Evolutionary conservation across 2,329 filamentous ascomycete genomes (phyloP).

Genomic region (Stromatinia cepivora): DNA sequence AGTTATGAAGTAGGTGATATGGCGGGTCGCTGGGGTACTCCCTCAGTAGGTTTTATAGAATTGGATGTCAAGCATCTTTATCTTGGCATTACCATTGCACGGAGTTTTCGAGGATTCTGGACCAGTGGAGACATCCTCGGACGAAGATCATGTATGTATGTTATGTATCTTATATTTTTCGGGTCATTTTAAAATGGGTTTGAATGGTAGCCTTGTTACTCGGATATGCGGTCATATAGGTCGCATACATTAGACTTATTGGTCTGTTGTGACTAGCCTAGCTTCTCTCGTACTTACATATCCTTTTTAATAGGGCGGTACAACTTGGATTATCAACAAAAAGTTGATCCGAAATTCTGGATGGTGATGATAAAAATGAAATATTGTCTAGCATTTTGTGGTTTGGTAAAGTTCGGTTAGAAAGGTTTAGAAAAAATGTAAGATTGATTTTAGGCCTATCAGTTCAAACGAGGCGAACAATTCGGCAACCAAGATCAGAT

Average conservation of each 20-base stretch:
- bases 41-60: background rate
- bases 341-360: background rate
- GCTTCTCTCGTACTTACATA: background rate
- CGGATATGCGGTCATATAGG: conserved; percentile 7
- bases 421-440: background rate
- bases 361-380: conserved; percentile 7
- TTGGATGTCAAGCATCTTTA: conserved; percentile 7
- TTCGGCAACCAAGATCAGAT: conserved; percentile 21
- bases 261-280: conserved; percentile 6
- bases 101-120: conserved; percentile 1
- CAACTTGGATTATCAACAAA: background rate
- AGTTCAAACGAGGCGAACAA: conserved; percentile 22
- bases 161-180: conserved; percentile 1
- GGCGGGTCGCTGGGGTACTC: background rate
- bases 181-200: conserved; percentile 1
- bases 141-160: conserved; percentile 14
- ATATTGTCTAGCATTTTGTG: conserved; percentile 6
- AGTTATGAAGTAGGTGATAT: background rate
- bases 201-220: conserved; percentile 17
- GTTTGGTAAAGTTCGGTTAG: conserved; percentile 1
- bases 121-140: conserved; percentile 2
- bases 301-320: conserved; percentile 1
- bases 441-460: conserved; percentile 20
- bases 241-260: conserved; percentile 5
- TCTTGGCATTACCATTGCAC: conserved; percentile 8